phyloP scores from a whole-genome alignment of 192 early-diverging fungal species.

The Paraglomus occultum region DNA sequence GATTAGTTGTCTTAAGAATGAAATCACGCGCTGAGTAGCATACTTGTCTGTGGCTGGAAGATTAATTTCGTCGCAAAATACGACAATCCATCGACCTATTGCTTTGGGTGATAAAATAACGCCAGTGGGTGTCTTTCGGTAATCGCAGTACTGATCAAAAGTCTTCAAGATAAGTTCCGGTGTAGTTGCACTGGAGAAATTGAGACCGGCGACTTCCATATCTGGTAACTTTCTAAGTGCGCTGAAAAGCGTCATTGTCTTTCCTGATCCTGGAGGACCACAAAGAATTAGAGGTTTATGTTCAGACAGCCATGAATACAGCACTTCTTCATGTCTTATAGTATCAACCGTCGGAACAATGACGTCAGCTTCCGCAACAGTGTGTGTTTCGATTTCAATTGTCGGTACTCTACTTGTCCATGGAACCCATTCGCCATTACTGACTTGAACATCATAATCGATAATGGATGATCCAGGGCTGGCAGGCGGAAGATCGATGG shows the following conservation, averaged over 20 bases:
- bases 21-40: conserved; percentile 96
- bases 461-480: conserved; percentile 57
- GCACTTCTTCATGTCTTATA: conserved; percentile 92
- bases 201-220: conserved; percentile 97
- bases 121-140: conserved; percentile 91
- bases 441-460: conserved; percentile 87
- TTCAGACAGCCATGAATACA: conserved; percentile 94
- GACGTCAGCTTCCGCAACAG: conserved; percentile 85
- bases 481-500: conserved; percentile 70
- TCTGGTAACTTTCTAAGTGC: conserved; percentile 91
- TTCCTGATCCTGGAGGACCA: conserved; percentile 98
- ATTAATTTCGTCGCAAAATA: conserved; percentile 99
- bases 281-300: conserved; percentile 95
- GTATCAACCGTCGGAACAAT: conserved; percentile 99
- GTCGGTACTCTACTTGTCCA: conserved; percentile 89
- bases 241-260: conserved; percentile 99
- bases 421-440: conserved; percentile 82
- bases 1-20: conserved; percentile 92
- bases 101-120: conserved; percentile 78
- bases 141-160: conserved; percentile 98
- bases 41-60: conserved; percentile 95
- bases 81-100: conserved; percentile 91
- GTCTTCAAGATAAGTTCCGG: conserved; percentile 94
- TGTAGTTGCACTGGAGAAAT: conserved; percentile 98
- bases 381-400: conserved; percentile 94